phyloP scores from a whole-genome alignment of 2,329 filamentous ascomycete genomes.

The Bertia moriformis region DNA sequence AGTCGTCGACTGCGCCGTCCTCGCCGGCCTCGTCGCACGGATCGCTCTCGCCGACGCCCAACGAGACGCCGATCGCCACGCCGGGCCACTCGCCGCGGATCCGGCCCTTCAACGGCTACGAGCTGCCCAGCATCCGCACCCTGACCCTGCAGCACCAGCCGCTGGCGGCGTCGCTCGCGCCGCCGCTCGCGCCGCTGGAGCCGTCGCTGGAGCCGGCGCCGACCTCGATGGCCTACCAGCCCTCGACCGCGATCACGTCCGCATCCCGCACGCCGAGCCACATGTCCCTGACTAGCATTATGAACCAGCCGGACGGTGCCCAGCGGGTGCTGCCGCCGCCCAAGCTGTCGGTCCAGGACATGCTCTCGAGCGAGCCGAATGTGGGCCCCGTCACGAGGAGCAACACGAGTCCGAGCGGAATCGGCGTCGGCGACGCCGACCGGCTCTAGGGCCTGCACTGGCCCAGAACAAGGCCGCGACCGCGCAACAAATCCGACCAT shows the following conservation, averaged over 20 bases:
- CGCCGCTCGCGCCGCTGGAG: constrained; percentile 43
- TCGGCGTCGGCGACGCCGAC: constrained; percentile 64
- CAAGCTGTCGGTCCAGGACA: constrained; percentile 74
- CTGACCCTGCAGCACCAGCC: constrained; percentile 38
- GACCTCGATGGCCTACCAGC: constrained; percentile 7
- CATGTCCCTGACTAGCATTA: constrained; percentile 79
- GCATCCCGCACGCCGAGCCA: constrained; percentile 42
- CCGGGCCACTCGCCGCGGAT: constrained; percentile 88
- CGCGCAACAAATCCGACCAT: too few relatives aligned
- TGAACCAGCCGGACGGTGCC: constrained; percentile 72
- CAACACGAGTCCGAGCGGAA: constrained; percentile 63
- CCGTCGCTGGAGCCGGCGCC: constrained; percentile 33
- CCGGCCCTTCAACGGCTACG: constrained; percentile 63
- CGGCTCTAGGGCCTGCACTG: too few relatives aligned
- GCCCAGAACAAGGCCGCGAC: too few relatives aligned
- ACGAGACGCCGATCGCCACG: constrained; percentile 95
- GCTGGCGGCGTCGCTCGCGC: constrained; percentile 24
- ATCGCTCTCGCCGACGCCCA: constrained; percentile 84
- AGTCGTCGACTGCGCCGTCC: constrained; percentile 87
- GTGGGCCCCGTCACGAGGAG: constrained; percentile 62
- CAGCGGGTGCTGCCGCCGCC: constrained; percentile 82
- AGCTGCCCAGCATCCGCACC: constrained; percentile 72
- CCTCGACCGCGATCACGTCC: not conserved
- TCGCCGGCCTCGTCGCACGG: constrained; percentile 94
- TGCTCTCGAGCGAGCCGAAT: constrained; percentile 52